Base-by-base conservation (phyloP, 2,329 filamentous ascomycete species). In the Colletotrichum tropicale region DNA sequence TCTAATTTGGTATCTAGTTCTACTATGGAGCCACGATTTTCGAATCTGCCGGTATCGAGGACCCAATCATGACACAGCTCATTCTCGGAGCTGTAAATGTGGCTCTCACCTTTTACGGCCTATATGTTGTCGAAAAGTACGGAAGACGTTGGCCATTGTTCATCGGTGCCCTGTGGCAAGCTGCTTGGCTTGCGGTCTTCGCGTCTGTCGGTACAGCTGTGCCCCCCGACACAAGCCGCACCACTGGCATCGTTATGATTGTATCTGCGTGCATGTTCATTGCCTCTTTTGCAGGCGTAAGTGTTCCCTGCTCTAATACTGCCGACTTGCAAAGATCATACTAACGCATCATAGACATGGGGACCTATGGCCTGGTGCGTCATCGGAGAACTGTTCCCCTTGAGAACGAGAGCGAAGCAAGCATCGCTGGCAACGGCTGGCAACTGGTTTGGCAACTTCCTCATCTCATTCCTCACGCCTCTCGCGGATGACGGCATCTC, bases 221-320 rank as follows among this genome's bases (percentile, higher is more conserved):
- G 56, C 79, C 87, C 61, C 89, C 87, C 0, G 83, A 83, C 7
- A 81, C 82, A 43, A 89, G 86, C 78, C 82, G 83, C 12, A 82
- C 85, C 1, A 88, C 91, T 15, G 93, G 93, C 13, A 90, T 91
- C 8, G 89, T 93, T 76, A 93, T 95, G 89, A 94, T 95, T 78
- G 91, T 94, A 12, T 91, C 93, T 70, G 92, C 93, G 4, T 94
- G 92, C 83, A 90, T 95, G 86, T 95, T 95, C 84, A 95, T 95
- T 71, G 90, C 91, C 65, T 93, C 91, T 2, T 96, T 94, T 78
- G 93, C 93, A 30, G 83, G 80, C 12, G 77, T 80, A 77, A 86
- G 79, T 64, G 2, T 34, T 13, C 21, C 15, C 32, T 2, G 1
- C 55, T 61, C 28, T 18, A 3, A 8, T 61, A 7, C 8, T 2